Evolutionary conservation across 768 basidiomycete genomes (phyloP).

Genomic region (Tulasnella sp.): DNA sequence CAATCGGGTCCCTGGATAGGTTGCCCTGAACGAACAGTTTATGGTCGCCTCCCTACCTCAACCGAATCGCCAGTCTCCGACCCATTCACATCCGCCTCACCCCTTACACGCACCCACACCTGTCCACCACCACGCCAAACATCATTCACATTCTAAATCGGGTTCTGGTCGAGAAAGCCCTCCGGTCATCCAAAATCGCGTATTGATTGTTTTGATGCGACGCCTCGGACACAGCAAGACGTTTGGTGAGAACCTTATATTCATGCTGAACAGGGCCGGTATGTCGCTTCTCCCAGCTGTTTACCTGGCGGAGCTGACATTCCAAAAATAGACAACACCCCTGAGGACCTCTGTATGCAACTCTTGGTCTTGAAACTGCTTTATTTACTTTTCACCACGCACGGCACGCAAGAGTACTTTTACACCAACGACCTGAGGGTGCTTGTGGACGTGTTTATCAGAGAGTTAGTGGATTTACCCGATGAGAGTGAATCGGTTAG

Average conservation of each 20-base stretch:
- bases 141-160: constrained; percentile 13
- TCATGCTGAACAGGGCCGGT: constrained; percentile 96
- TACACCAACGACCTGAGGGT: constrained; percentile 97
- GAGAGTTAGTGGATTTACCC: constrained; percentile 81
- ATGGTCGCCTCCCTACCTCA: constrained; percentile 69
- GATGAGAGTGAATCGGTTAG: constrained; percentile 87
- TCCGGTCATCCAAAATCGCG: constrained; percentile 43
- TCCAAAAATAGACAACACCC: constrained; percentile 49
- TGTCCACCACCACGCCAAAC: background rate
- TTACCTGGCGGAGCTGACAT: background rate
- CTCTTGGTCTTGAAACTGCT: constrained; percentile 86
- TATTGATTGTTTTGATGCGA: constrained; percentile 72
- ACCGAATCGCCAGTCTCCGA: constrained; percentile 11
- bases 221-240: constrained; percentile 80
- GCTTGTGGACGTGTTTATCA: constrained; percentile 93
- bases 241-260: constrained; percentile 97
- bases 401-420: constrained; percentile 88
- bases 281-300: constrained; percentile 27
- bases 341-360: constrained; percentile 92
- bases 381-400: constrained; percentile 88
- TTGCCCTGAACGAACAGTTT: constrained; percentile 93
- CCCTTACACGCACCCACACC: constrained; percentile 16
- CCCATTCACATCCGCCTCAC: constrained; percentile 9
- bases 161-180: constrained; percentile 2
- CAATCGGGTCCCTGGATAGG: constrained; percentile 33